Conservation (phyloP, 345 rosid species). For the Eucalyptus cloeziana region DNA sequence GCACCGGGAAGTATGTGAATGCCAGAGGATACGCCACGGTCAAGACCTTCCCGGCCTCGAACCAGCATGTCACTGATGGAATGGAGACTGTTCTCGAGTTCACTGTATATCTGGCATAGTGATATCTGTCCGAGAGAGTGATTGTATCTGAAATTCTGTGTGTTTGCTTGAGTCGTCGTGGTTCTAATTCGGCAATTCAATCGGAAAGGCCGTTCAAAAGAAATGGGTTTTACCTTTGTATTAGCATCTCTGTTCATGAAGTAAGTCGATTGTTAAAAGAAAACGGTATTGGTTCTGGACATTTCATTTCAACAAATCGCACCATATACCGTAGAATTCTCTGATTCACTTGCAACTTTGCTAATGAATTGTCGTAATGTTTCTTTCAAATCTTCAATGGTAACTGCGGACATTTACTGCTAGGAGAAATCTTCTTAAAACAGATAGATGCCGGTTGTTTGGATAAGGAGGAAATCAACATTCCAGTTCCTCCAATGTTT, state of each 20-base stretch:
- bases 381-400: neutral
- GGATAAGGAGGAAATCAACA: neutral
- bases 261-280: neutral
- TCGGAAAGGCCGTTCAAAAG: neutral
- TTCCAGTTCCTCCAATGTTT: neutral
- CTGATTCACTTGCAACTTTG: neutral
- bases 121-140: neutral
- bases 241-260: neutral
- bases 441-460: neutral
- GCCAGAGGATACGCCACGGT: conserved; percentile 63
- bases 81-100: conserved; percentile 56
- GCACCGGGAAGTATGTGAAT: conserved; percentile 76
- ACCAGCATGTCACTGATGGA: conserved; percentile 65
- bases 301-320: neutral
- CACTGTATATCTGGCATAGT: conserved; percentile 14
- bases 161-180: neutral
- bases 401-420: neutral
- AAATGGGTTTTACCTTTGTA: neutral
- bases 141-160: neutral
- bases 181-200: neutral
- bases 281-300: neutral
- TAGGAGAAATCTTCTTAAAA: neutral
- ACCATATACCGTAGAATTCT: neutral
- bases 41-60: conserved; percentile 42
- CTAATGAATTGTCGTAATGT: neutral